phyloP scores from a whole-genome alignment of 306 rosid genomes.

The Glycyrrhiza uralensis region DNA sequence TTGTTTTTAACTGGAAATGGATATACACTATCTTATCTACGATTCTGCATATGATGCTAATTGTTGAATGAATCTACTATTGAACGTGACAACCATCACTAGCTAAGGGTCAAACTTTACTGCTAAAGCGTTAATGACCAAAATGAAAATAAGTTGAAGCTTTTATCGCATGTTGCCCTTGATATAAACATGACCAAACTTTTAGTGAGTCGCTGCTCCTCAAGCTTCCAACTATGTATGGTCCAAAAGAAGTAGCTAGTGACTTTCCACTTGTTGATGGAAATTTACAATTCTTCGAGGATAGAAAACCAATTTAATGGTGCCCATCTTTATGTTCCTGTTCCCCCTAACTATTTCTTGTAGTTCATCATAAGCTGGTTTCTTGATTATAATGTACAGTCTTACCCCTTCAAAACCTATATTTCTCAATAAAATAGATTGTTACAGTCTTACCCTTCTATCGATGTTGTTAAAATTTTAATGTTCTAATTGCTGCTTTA shows the following conservation, averaged over 20 bases:
- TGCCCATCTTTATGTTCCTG: background rate
- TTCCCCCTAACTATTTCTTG: background rate
- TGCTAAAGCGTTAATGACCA: constrained; percentile 15
- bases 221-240: constrained; percentile 16
- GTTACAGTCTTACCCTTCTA: background rate
- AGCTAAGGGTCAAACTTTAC: constrained; percentile 28
- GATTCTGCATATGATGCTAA: background rate
- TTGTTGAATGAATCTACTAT: constrained; percentile 10
- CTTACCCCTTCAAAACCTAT: background rate
- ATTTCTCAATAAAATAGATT: background rate
- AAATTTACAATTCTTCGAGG: background rate
- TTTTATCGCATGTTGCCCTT: background rate
- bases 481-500: background rate
- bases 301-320: background rate
- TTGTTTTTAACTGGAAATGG: constrained; percentile 23
- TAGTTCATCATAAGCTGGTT: background rate
- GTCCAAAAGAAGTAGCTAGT: constrained; percentile 5
- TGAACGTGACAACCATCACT: constrained; percentile 17
- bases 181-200: constrained; percentile 17
- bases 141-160: background rate
- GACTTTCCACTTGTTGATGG: background rate
- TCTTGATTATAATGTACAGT: background rate
- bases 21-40: background rate
- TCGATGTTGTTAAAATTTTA: background rate
- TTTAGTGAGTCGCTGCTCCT: constrained; percentile 14